These are phyloP conservation scores for Apium graveolens DNA, from an alignment of 129 eudicot genomes.

Conservation along the genomic window DNA sequence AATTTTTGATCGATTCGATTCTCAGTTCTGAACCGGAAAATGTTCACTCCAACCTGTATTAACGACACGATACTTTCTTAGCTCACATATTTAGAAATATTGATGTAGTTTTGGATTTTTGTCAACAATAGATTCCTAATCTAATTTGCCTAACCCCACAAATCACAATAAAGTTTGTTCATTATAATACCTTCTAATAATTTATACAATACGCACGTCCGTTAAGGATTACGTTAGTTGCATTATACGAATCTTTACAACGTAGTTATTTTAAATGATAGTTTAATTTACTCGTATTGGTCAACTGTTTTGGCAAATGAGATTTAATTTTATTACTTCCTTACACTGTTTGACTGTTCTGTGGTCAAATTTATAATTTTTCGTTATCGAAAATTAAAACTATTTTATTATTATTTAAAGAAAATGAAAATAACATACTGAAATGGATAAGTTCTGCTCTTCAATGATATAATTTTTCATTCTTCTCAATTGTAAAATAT, in stretches of 20 bases:
- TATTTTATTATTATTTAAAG: too few species aligned
- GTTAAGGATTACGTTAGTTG: not conserved
- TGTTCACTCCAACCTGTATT: too few species aligned
- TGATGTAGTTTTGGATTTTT: constrained; percentile 4
- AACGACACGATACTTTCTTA: not conserved
- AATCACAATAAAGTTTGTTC: not conserved
- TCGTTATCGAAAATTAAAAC: too few species aligned
- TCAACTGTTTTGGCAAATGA: not conserved
- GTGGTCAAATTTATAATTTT: too few species aligned
- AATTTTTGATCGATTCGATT: too few species aligned
- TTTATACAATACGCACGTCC: not conserved
- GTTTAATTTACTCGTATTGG: not conserved
- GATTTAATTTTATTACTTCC: too few species aligned
- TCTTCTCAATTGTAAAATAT: too few species aligned
- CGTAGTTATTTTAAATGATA: not conserved
- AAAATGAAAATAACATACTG: too few species aligned
- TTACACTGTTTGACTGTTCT: too few species aligned
- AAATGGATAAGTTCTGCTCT: too few species aligned
- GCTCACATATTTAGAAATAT: not conserved
- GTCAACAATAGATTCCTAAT: constrained; percentile 11
- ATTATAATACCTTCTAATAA: not conserved
- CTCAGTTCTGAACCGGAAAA: too few species aligned
- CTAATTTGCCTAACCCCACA: constrained; percentile 7
- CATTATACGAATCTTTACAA: not conserved
- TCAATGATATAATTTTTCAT: too few species aligned